Percentiles rank a stretch among this genome's conserved stretches.
Conservation (phyloP, 805 yeast species). For the Schwanniomyces yamadae region DNA sequence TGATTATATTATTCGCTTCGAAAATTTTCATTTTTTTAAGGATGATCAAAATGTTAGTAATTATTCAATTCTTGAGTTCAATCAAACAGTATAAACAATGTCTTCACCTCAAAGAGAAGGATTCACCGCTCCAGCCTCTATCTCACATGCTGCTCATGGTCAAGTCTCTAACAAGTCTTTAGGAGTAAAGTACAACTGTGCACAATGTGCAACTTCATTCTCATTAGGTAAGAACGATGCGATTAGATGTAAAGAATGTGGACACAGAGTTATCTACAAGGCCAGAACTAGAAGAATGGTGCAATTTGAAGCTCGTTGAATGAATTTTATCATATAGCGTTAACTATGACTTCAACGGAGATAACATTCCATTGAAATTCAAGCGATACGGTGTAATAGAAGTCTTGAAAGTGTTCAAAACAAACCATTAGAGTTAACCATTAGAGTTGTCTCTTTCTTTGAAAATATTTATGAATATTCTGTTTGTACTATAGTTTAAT, state of each 20-base stretch:
- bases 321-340: too few species aligned
- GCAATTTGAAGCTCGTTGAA: slow-evolving; percentile 46
- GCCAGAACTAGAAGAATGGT: slow-evolving; percentile 97
- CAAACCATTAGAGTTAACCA: too few species aligned
- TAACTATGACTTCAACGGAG: too few species aligned
- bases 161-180: slow-evolving; percentile 61
- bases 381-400: too few species aligned
- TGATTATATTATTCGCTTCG: neutral
- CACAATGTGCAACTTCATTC: slow-evolving; percentile 90
- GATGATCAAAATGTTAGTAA: neutral
- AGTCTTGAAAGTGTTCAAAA: too few species aligned
- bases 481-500: slow-evolving; percentile 3
- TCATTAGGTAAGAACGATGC: slow-evolving; percentile 91
- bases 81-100: slow-evolving; percentile 18
- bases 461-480: too few species aligned
- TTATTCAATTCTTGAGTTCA: neutral
- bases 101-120: slow-evolving; percentile 75
- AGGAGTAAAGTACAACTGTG: slow-evolving; percentile 92
- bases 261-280: slow-evolving; percentile 95
- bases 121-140: slow-evolving; percentile 76
- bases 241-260: slow-evolving; percentile 97
- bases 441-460: too few species aligned
- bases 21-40: slow-evolving; percentile 1
- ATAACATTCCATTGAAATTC: too few species aligned
- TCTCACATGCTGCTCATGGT: slow-evolving; percentile 78